Conservation (phyloP, 306 rosid species). For the Cicer judaicum region DNA sequence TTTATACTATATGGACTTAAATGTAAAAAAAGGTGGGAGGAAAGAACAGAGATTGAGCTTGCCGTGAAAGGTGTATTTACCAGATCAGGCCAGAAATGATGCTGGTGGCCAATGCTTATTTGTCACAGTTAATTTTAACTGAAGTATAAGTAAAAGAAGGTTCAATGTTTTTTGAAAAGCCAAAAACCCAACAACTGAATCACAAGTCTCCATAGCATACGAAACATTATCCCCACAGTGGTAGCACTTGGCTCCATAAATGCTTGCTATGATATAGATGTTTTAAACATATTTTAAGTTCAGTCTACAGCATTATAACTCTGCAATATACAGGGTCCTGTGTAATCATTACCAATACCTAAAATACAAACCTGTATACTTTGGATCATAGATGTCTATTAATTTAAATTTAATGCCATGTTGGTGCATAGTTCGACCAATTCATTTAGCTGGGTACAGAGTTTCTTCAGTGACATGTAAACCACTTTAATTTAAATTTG, state of each 20-base stretch:
- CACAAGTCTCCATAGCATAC: not conserved
- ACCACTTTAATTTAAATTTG: not conserved
- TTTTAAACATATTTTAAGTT: not conserved
- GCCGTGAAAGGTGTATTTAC: too few species aligned
- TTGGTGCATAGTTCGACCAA: conserved; percentile 9
- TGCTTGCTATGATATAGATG: not conserved
- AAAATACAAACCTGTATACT: not conserved
- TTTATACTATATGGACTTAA: too few species aligned
- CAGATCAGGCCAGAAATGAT: not conserved
- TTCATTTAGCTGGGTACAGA: not conserved
- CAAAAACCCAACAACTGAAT: not conserved
- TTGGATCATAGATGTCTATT: not conserved
- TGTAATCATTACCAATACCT: not conserved
- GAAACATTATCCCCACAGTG: not conserved
- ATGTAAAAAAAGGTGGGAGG: too few species aligned
- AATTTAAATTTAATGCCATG: not conserved
- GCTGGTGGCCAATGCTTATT: not conserved
- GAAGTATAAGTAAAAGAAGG: too few species aligned
- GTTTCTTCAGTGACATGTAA: conserved; percentile 1
- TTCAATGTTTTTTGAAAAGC: not conserved
- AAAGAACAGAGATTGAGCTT: too few species aligned
- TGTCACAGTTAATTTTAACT: not conserved
- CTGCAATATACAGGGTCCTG: not conserved
- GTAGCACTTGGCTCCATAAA: not conserved
- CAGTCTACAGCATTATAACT: not conserved